Percentiles rank a stretch among this genome's conserved stretches.
Evolutionary conservation across 2,329 filamentous ascomycete species (phyloP).

Genomic region (Aspergillus sp.): DNA sequence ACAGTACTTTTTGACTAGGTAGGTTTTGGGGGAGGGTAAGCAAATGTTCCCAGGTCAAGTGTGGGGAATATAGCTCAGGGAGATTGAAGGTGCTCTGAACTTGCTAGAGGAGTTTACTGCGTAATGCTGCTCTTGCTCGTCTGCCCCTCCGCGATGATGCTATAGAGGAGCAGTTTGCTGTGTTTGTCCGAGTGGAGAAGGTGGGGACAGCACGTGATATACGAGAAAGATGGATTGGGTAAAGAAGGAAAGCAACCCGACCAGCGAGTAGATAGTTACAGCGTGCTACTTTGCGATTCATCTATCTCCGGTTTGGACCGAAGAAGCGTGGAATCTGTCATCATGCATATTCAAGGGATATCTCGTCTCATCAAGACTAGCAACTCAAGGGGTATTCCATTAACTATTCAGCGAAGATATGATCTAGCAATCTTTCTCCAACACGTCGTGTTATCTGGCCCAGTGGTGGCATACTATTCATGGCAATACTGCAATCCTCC

Average conservation of each 20-base stretch:
- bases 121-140: slow-evolving; percentile 4
- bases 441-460: too few relatives aligned
- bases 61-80: background rate
- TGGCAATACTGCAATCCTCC: too few relatives aligned
- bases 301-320: background rate
- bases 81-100: background rate
- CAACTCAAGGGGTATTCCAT: too few relatives aligned
- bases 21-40: too few relatives aligned
- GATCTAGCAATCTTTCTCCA: too few relatives aligned
- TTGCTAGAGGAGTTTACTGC: background rate
- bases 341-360: too few relatives aligned
- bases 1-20: too few relatives aligned
- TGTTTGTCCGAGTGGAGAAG: slow-evolving; percentile 23
- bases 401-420: too few relatives aligned
- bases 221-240: background rate
- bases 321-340: too few relatives aligned
- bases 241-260: background rate
- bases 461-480: too few relatives aligned
- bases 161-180: slow-evolving; percentile 24
- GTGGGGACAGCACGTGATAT: slow-evolving; percentile 7
- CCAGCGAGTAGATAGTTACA: background rate
- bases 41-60: background rate
- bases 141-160: slow-evolving; percentile 22
- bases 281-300: background rate
- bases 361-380: too few relatives aligned